Evolutionary conservation across 108 stramenopile genomes (phyloP).

Genomic region (Mediolabrus comicus): DNA sequence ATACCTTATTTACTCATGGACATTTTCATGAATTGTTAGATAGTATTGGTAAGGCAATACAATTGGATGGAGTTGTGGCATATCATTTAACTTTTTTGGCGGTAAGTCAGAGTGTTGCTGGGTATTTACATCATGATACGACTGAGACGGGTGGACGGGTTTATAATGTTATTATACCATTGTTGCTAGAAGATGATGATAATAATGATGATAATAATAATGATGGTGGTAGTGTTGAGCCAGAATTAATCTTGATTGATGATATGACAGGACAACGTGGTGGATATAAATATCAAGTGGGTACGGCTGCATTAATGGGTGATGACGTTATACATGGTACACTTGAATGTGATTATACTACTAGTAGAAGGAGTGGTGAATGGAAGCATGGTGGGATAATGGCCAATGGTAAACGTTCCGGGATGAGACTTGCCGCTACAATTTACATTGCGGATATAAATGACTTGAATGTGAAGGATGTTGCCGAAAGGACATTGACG

Average conservation of each 20-base stretch:
- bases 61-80: slow-evolving; percentile 40
- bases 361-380: not conserved
- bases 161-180: slow-evolving; percentile 65
- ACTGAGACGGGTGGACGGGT: slow-evolving; percentile 38
- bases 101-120: slow-evolving; percentile 26
- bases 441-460: slow-evolving; percentile 59
- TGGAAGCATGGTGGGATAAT: not conserved
- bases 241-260: not conserved
- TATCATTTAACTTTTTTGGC: slow-evolving; percentile 61
- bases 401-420: not conserved
- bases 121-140: slow-evolving; percentile 40
- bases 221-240: not conserved
- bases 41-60: slow-evolving; percentile 44
- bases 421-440: slow-evolving; percentile 60
- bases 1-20: slow-evolving; percentile 26
- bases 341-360: slow-evolving; percentile 2
- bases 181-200: slow-evolving; percentile 48
- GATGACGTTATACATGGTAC: slow-evolving; percentile 36
- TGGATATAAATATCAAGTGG: slow-evolving; percentile 26
- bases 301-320: slow-evolving; percentile 31
- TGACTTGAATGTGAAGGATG: slow-evolving; percentile 27
- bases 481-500: slow-evolving; percentile 30
- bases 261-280: not conserved
- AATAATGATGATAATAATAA: not conserved
- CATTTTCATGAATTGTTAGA: slow-evolving; percentile 56